phyloP scores from a whole-genome alignment of 1,139 yeast genomes.

The Keqinozyma sinolaborantium region DNA sequence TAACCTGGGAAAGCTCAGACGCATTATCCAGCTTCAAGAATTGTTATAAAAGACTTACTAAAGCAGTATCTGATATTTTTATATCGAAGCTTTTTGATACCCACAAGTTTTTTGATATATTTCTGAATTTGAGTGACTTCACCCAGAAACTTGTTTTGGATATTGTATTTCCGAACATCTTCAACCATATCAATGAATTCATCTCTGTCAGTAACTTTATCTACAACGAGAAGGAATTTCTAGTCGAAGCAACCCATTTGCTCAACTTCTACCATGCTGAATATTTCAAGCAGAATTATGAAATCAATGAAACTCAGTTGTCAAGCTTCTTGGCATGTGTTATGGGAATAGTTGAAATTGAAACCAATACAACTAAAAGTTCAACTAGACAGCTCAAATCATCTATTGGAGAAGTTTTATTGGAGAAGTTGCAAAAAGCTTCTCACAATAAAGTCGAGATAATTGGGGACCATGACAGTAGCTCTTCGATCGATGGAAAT shows the following conservation, averaged over 20 bases:
- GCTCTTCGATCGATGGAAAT: not conserved
- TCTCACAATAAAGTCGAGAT: constrained; percentile 12
- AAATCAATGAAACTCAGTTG: constrained; percentile 21
- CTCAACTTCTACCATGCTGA: constrained; percentile 19
- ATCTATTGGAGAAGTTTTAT: constrained; percentile 26
- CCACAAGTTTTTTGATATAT: constrained; percentile 19
- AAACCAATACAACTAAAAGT: constrained; percentile 8
- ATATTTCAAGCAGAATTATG: constrained; percentile 22
- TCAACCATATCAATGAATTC: constrained; percentile 35
- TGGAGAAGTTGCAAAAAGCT: constrained; percentile 22
- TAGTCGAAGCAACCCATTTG: constrained; percentile 24
- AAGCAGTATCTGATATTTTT: constrained; percentile 27
- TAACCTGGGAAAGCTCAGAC: constrained; percentile 22
- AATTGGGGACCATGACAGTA: not conserved
- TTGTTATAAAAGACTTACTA: constrained; percentile 21
- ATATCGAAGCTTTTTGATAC: constrained; percentile 22
- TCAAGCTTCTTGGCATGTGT: constrained; percentile 25
- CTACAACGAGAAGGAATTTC: constrained; percentile 30
- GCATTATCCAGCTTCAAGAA: constrained; percentile 15
- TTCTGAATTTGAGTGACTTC: constrained; percentile 19
- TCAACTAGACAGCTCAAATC: constrained; percentile 16
- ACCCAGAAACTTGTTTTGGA: constrained; percentile 30
- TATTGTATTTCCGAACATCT: constrained; percentile 33
- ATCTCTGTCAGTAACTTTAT: constrained; percentile 31
- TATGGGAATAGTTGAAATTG: constrained; percentile 30